Base-by-base conservation (phyloP, 495 filamentous ascomycete genomes). In the Hyaloscypha bicolor region DNA sequence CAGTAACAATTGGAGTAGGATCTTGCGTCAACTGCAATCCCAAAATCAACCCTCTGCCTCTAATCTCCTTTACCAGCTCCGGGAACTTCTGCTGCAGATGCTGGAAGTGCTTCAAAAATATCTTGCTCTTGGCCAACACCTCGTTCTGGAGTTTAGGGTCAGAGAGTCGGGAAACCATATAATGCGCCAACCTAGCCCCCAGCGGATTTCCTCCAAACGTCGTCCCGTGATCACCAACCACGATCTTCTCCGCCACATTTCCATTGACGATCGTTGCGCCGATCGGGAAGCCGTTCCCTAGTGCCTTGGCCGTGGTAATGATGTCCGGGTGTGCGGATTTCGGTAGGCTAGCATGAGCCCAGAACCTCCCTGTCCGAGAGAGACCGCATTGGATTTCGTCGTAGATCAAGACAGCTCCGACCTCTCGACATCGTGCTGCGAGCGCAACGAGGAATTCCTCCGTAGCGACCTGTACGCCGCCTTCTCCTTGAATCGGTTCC, bases 311-410 rank as follows among this genome's bases (percentile, higher is more conserved):
- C 14, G 89, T 92, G 9, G 94, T 97, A 65, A 99, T 74, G 72
- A 99, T 91, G 75, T 99, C 96, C 21, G 95, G 95, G 74, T 99
- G 96, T 1, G 92, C 91, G 62, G 90, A 89, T 67, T 80, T 78
- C 3, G 92, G 91, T 32, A 96, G 83, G 11, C 72, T 81, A 8
- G 79, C 74, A 72, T 99, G 95, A 0, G 95, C 96, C 95, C 95
- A 99, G 72, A 99, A 81, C 31, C 80, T 78, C 31, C 95, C 95
- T 0, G 96, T 97, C 31, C 95, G 88, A 25, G 88, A 88, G 6
- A 98, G 82, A 37, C 95, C 95, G 74, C 92, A 97, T 79, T 99
- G 93, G 70, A 99, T 98, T 82, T 99, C 95, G 69, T 99, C 95
- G 79, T 92, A 96, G 72, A 96, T 90, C 62, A 99, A 80, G 11